Evolutionary conservation across 352 stramenopile species (phyloP), one percentile per base, ranked within the genome.

Genomic region (Plasmopara viticola): DNA sequence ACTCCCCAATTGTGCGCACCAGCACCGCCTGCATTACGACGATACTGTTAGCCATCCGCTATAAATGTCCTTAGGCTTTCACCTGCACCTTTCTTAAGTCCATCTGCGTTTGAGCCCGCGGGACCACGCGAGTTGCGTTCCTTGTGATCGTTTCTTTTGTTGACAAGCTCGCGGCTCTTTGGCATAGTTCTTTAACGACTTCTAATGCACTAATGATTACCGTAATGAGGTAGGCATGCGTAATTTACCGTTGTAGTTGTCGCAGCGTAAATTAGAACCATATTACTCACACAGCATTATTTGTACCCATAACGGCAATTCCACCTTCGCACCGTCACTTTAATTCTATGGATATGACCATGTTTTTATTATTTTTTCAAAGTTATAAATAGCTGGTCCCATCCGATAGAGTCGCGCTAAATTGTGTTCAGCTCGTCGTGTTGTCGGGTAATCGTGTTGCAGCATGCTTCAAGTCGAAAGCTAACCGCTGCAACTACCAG

Each of bases 71-170:
- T 5, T 2, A 35, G 1, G 10, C 10, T 35, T 35, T 5, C 10
- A 12, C 31, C 31, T 35, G 1, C 34, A 83, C 74, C 77, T 53
- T 90, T 90, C 72, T 90, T 90, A 44, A 64, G 54, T n/a, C 46
- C 66, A 28, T 56, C 68, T 1, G 57, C 51, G 15, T 63, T 70
- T 15, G 68, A 72, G 34, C 76, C 76, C 18, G 78, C 58, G 8
- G 61, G 74, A 2, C 79, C 83, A n/a, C 79, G 73, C 44, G 80
- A 89, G 29, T 90, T 79, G 29, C 78, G 83, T 59, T 93, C 78
- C 74, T 92, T 92, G 56, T 83, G 62, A 55, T 84, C 75, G 62
- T 87, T 90, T 70, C 89, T 92, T 70, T 92, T 92, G 69, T 85
- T 92, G 35, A 68, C 47, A 44, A 90, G 68, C 54, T 90, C 78